These are phyloP conservation scores for Fagopyrum esculentum DNA, from an alignment of 148 eudicot species.

Conservation along the genomic window DNA sequence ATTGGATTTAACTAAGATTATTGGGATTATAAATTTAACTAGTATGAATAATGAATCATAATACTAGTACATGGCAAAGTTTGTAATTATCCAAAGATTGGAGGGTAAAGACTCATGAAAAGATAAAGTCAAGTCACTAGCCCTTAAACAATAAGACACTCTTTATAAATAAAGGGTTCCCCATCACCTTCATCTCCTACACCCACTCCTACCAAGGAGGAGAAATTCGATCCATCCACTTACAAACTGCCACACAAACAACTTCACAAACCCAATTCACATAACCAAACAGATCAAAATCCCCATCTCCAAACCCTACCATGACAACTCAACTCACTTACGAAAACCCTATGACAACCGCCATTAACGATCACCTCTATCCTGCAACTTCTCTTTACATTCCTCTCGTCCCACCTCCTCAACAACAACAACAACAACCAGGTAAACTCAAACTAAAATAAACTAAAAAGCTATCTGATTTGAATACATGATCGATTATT, in stretches of 20 bases:
- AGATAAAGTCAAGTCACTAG: background rate
- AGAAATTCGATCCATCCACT: too few relatives aligned
- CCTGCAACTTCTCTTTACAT: constrained; percentile 19
- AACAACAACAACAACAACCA: too few relatives aligned
- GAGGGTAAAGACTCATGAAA: background rate
- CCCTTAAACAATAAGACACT: too few relatives aligned
- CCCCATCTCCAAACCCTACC: background rate
- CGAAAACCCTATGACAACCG: constrained; percentile 24
- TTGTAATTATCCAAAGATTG: constrained; percentile 4
- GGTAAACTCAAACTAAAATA: too few relatives aligned
- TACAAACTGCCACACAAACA: too few relatives aligned
- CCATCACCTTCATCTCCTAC: background rate
- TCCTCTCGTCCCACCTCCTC: constrained; percentile 17
- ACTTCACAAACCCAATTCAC: background rate
- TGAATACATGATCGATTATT: too few relatives aligned
- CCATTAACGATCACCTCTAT: constrained; percentile 29
- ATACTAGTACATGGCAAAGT: background rate
- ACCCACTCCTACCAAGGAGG: too few relatives aligned
- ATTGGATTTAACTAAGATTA: too few relatives aligned
- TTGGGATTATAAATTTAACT: too few relatives aligned
- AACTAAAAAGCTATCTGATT: too few relatives aligned
- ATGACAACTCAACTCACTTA: constrained; percentile 23
- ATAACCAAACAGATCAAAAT: too few relatives aligned
- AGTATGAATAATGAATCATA: too few relatives aligned
- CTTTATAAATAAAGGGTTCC: constrained; percentile 12